Conservation (phyloP, 106 monocot genomes). For the Iris macrosiphon region DNA sequence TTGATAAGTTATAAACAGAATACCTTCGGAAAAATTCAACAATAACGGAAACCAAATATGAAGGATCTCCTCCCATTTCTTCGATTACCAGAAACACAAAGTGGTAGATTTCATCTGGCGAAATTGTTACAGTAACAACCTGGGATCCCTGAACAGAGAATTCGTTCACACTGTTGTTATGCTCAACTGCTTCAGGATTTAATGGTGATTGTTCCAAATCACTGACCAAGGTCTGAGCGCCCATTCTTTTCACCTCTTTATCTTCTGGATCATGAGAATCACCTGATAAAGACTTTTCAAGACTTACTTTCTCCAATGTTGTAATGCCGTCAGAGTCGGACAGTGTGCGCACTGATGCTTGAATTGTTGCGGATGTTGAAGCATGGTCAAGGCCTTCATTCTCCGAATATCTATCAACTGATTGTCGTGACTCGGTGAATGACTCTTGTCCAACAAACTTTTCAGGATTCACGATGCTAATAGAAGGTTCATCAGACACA, state of each 20-base stretch:
- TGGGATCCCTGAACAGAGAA: constrained; percentile 27
- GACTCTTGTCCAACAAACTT: constrained; percentile 13
- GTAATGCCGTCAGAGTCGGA: constrained; percentile 34
- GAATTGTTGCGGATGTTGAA: constrained; percentile 7
- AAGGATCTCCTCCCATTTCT: constrained; percentile 80
- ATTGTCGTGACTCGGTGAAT: constrained; percentile 13
- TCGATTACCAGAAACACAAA: constrained; percentile 83
- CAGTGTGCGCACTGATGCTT: constrained; percentile 1
- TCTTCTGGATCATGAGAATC: constrained; percentile 16
- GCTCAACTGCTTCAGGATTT: constrained; percentile 10
- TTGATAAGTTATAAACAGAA: neutral
- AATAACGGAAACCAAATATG: constrained; percentile 70
- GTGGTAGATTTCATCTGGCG: constrained; percentile 78
- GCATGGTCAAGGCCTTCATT: constrained; percentile 17
- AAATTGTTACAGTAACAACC: constrained; percentile 45
- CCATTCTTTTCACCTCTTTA: constrained; percentile 9
- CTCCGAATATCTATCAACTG: neutral
- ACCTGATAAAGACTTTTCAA: constrained; percentile 8
- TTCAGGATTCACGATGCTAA: constrained; percentile 1
- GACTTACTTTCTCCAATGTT: constrained; percentile 11
- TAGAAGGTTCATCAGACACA: constrained; percentile 6
- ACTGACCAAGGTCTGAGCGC: constrained; percentile 10
- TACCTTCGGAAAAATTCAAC: constrained; percentile 85
- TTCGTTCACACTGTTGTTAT: constrained; percentile 17
- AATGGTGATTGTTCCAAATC: constrained; percentile 18